Conservation (phyloP, 2,329 filamentous ascomycete species). For the Aspergillus unguis region DNA sequence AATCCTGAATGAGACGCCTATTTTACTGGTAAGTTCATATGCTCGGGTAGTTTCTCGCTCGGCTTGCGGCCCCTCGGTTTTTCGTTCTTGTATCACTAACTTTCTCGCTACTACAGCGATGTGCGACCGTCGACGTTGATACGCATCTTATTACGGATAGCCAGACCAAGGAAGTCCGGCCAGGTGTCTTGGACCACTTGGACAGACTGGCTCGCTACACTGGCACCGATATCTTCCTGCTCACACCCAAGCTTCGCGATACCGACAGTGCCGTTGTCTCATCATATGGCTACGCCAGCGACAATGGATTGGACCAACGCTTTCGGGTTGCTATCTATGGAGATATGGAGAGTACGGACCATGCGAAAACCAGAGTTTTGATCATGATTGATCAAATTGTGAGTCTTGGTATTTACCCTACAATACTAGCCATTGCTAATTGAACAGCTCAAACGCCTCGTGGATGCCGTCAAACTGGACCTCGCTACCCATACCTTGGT, state of each 20-base stretch:
- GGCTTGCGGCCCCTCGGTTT: neutral
- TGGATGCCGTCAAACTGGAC: slow-evolving; percentile 79
- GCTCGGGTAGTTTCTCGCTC: slow-evolving; percentile 16
- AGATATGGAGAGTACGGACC: slow-evolving; percentile 90
- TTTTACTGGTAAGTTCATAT: slow-evolving; percentile 70
- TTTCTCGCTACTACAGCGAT: slow-evolving; percentile 59
- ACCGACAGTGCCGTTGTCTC: slow-evolving; percentile 72
- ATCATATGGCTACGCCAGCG: slow-evolving; percentile 71
- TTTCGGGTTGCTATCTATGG: slow-evolving; percentile 93
- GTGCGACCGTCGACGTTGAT: slow-evolving; percentile 89
- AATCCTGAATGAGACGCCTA: slow-evolving; percentile 86
- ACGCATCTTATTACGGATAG: slow-evolving; percentile 84
- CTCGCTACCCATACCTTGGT: slow-evolving; percentile 85
- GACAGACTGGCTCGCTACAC: slow-evolving; percentile 84
- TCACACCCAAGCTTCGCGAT: slow-evolving; percentile 80
- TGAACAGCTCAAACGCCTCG: slow-evolving; percentile 50
- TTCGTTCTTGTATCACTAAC: slow-evolving; percentile 22
- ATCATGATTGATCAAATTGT: slow-evolving; percentile 97
- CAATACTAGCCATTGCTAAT: slow-evolving; percentile 17
- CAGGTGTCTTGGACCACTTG: slow-evolving; percentile 75
- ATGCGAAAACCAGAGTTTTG: slow-evolving; percentile 91
- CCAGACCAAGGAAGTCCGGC: slow-evolving; percentile 63
- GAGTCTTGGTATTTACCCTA: slow-evolving; percentile 26
- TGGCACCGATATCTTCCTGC: slow-evolving; percentile 92
- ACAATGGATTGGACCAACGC: slow-evolving; percentile 79